Base-by-base conservation (phyloP, 257 asterid species). In the Sherardia arvensis region DNA sequence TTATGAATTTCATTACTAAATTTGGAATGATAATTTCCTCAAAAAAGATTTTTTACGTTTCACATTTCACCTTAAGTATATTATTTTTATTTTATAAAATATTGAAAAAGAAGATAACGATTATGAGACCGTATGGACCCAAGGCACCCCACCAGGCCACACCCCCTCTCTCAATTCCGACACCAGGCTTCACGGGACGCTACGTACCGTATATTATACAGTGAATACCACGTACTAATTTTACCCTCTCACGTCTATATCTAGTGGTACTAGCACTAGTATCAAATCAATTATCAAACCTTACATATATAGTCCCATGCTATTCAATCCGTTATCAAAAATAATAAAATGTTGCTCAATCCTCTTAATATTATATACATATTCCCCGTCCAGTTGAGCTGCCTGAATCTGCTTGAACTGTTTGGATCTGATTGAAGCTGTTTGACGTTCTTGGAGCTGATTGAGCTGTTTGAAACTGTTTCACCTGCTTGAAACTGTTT, bases 141-240 rank as follows among this genome's bases (percentile, higher is more conserved):
- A 65, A 27, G 20, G 33, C 53, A 17, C 38, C 47, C 79, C 71
- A n/a, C n/a, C n/a, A n/a, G n/a, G n/a, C n/a, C 75, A 83, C 94
- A 85, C 71, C 51, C 75, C 49, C 68, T 74, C 86, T 30, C 87
- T 79, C 79, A 64, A 61, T 63, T 49, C 62, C 68, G 20, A 28
- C 64, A 38, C 71, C 10, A 56, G 68, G 66, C 74, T 76, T 84
- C 95, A 87, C 93, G 93, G 74, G 95, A 81, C 81, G 87, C 80
- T 88, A 43, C 51, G 20, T 43, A 80, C 64, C 84, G 68, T 62
- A 71, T 62, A 66, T 49, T 26, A 53, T 22, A 67, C 12, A 5
- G 51, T 43, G 20, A 43, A 43, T 62, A 26, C n/a, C n/a, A n/a
- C 14, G 25, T 5, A 26, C 53, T 25, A 8, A 20, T 11, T 36